Percentiles rank a stretch among this genome's conserved stretches.
Evolutionary conservation across 306 rosid genomes (phyloP).

Genomic region (Canavalia gladiata): DNA sequence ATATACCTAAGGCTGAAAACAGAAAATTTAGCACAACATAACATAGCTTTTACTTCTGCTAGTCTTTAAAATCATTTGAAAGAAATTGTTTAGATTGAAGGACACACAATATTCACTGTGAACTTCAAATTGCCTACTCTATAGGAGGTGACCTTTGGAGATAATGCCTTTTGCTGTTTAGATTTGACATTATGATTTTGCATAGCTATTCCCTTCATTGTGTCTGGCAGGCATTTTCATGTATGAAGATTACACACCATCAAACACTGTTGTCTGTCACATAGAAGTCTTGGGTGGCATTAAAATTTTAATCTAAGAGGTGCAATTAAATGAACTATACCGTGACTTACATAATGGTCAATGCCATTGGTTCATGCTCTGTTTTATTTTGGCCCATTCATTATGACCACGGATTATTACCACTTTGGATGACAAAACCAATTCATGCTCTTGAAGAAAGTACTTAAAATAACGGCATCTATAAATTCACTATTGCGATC

Average conservation of each 20-base stretch:
- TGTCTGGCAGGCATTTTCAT: not conserved
- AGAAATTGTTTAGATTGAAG: slow-evolving; percentile 26
- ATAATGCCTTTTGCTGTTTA: not conserved
- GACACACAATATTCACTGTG: not conserved
- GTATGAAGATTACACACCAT: not conserved
- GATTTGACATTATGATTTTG: not conserved
- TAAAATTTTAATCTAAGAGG: no score
- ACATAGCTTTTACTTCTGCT: slow-evolving; percentile 4
- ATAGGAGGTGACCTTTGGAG: not conserved
- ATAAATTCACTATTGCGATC: slow-evolving; percentile 10
- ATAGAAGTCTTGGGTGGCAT: not conserved
- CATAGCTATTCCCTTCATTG: not conserved
- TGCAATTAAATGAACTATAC: slow-evolving; percentile 19
- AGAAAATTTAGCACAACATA: slow-evolving; percentile 29
- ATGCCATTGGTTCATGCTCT: slow-evolving; percentile 19
- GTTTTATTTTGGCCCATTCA: slow-evolving; percentile 26
- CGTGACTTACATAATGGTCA: slow-evolving; percentile 8
- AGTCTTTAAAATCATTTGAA: slow-evolving; percentile 11
- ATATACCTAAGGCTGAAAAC: slow-evolving; percentile 13
- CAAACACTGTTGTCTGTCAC: not conserved
- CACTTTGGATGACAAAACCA: slow-evolving; percentile 36
- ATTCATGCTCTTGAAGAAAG: slow-evolving; percentile 35
- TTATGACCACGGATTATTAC: slow-evolving; percentile 28
- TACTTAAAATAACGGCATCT: slow-evolving; percentile 27
- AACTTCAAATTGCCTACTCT: not conserved